Evolutionary conservation across 306 rosid genomes (phyloP), one percentile per base, ranked within the genome.

Genomic region (Quercus ilex): DNA sequence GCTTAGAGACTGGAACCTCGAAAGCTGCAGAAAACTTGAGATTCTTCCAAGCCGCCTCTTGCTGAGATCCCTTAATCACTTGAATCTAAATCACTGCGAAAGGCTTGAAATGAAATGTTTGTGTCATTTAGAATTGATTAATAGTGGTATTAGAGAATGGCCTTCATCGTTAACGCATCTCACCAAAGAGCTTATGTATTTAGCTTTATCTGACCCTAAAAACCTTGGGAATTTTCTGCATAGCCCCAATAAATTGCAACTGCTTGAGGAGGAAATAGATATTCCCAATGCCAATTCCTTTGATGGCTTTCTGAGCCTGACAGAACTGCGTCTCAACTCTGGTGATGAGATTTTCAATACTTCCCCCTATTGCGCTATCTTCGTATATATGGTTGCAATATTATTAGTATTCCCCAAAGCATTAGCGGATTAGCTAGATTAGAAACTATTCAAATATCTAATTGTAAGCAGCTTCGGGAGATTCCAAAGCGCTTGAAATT

Each of bases 391-490:
- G 3, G 17, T 5, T 20, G 1, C 1, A 26, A 11, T 23, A 59
- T 23, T 11, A 30, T 59, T 59, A 23, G 17, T 3, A 4, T 59
- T 10, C 18, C 65, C 25, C 0, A 14, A 59, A 20, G 65, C 31
- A 59, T 59, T 26, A 11, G 25, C 12, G 23, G 31, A 59, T 59
- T 59, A 9, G 17, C 12, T 59, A 4, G 18, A 23, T 59, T 23
- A 5, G 4, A 11, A 1, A 0, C 0, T 0, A 5, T 59, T 23
- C 0, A 1, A 1, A 3, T 59, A 26, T 0, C 3, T 9, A 0
- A 11, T 4, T 59, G 33, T 17, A 59, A 59, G 33, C 65, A 11
- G 11, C 33, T 59, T 23, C 65, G 18, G 23, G 49, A 43, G 51
- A 43, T 43, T 43, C 51, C 3, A 43, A 0, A 43, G 51, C 9